These are phyloP conservation scores for Xylaria sp. DNA, from an alignment of 2,329 filamentous ascomycete genomes.

Conservation along the genomic window DNA sequence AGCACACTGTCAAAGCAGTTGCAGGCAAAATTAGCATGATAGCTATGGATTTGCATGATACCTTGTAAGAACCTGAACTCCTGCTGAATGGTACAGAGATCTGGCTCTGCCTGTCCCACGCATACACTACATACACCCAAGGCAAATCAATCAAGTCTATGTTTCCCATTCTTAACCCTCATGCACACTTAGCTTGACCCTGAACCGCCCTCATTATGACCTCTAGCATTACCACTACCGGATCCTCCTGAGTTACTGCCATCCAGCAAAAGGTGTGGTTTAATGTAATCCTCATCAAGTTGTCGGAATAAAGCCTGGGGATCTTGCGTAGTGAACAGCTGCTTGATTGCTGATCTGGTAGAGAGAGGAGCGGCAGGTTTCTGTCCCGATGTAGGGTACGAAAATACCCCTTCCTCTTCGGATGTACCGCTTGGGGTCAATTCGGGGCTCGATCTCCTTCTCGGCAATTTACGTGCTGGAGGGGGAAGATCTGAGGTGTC, in stretches of 20 bases:
- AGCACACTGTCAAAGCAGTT: not conserved
- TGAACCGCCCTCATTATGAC: constrained; percentile 39
- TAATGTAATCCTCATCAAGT: constrained; percentile 94
- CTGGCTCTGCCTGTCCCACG: constrained; percentile 14
- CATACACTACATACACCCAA: constrained; percentile 22
- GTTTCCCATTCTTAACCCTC: constrained; percentile 14
- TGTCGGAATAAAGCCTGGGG: constrained; percentile 89
- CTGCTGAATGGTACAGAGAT: constrained; percentile 23
- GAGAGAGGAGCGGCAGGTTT: constrained; percentile 58
- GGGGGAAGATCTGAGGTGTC: constrained; percentile 71
- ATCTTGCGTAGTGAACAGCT: constrained; percentile 84
- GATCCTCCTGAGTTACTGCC: constrained; percentile 51
- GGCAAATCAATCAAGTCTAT: constrained; percentile 17
- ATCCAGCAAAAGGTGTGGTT: constrained; percentile 86
- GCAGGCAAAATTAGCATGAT: not conserved
- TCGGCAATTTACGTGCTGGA: constrained; percentile 55
- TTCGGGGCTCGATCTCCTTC: constrained; percentile 48
- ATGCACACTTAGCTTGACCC: constrained; percentile 29
- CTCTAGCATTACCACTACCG: constrained; percentile 31
- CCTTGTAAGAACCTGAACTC: constrained; percentile 19
- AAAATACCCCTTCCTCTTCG: constrained; percentile 42
- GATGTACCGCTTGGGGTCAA: constrained; percentile 39
- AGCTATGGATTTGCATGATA: not conserved
- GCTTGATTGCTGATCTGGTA: constrained; percentile 76
- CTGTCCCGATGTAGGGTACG: constrained; percentile 44